Conservation (phyloP, 257 asterid species). For the Petunia axillaris region DNA sequence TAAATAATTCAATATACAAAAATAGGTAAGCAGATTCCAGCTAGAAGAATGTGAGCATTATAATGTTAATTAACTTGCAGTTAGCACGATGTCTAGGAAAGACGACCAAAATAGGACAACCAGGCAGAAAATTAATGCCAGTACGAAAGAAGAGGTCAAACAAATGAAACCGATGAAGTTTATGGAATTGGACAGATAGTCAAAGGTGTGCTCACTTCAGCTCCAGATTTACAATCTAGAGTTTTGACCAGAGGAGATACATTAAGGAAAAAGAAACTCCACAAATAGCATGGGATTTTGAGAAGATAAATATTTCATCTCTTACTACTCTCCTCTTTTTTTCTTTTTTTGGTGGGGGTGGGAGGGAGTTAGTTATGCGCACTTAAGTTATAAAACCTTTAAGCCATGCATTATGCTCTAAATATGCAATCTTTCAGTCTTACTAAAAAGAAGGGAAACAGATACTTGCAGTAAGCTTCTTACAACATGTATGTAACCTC, state of each 20-base stretch:
- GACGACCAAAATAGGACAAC: background rate
- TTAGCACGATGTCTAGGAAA: constrained; percentile 14
- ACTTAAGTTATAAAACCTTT: background rate
- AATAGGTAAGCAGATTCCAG: constrained; percentile 9
- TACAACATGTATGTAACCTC: constrained; percentile 5
- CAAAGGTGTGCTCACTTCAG: background rate
- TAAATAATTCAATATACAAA: background rate
- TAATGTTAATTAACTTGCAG: background rate
- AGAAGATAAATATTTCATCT: background rate
- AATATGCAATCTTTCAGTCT: background rate
- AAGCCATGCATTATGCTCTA: background rate
- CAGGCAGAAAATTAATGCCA: background rate
- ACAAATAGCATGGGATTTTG: background rate
- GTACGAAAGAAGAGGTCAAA: constrained; percentile 9
- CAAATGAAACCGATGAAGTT: background rate
- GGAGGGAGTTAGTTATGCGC: background rate
- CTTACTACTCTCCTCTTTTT: background rate
- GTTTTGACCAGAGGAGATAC: background rate
- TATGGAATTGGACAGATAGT: background rate
- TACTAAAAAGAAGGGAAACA: background rate
- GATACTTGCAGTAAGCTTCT: background rate
- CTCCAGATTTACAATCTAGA: background rate
- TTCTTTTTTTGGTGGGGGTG: background rate
- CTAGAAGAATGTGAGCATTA: background rate
- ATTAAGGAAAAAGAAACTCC: background rate